phyloP scores from a whole-genome alignment of 305 asterid species.

The Solanum hybrid region DNA sequence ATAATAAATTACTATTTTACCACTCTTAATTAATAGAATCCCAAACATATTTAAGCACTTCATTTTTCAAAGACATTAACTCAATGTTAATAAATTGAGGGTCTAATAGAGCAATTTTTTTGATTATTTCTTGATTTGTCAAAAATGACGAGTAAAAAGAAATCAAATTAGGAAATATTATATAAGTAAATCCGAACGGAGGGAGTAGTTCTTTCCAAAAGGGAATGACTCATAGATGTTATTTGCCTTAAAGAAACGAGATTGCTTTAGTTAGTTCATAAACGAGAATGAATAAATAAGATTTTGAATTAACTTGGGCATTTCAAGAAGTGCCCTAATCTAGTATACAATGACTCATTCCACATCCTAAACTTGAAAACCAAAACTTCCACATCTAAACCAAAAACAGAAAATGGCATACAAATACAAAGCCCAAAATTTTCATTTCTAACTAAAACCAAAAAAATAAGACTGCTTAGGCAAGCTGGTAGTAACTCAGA shows the following conservation, averaged over 20 bases:
- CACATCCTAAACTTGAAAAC: not conserved
- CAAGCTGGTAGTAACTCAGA: not conserved
- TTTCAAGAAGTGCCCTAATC: not conserved
- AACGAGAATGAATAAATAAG: not conserved
- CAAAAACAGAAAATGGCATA: not conserved
- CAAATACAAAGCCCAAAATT: not conserved
- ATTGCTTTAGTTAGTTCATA: not conserved
- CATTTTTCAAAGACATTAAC: not conserved
- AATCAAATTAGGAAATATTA: too few species aligned
- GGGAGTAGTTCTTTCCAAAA: not conserved
- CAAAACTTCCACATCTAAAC: not conserved
- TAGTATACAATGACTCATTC: not conserved
- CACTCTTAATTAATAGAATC: not conserved
- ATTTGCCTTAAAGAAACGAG: not conserved
- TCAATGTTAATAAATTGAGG: not conserved
- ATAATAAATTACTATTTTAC: too few species aligned
- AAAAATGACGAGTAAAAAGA: not conserved
- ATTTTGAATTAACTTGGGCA: not conserved
- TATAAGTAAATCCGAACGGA: not conserved
- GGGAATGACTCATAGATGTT: not conserved
- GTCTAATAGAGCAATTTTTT: not conserved
- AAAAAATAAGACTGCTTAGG: not conserved
- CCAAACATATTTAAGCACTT: not conserved
- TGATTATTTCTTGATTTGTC: not conserved
- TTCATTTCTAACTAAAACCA: not conserved